These are phyloP conservation scores for Cercospora citrullina DNA, from an alignment of 2,329 filamentous ascomycete genomes.

Conservation along the genomic window DNA sequence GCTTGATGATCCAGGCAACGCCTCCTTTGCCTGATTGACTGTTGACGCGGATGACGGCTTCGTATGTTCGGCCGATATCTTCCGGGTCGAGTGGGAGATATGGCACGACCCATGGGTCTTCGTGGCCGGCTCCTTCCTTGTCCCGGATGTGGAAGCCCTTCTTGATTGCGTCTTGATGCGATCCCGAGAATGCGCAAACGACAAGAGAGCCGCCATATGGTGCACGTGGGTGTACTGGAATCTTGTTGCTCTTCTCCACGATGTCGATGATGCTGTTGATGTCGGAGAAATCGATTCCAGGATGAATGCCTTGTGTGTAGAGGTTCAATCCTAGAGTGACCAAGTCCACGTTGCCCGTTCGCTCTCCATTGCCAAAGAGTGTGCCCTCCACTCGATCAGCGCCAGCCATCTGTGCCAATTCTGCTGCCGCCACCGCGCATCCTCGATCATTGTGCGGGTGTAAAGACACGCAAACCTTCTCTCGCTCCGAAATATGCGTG, in stretches of 20 bases:
- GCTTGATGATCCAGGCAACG: constrained; percentile 89
- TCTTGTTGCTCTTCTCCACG: constrained; percentile 92
- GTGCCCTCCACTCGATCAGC: constrained; percentile 93
- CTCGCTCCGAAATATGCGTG: constrained; percentile 75
- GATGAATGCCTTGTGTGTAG: constrained; percentile 87
- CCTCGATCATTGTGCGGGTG: constrained; percentile 96
- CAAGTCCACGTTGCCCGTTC: constrained; percentile 92
- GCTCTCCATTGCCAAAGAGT: constrained; percentile 90
- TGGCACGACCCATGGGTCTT: constrained; percentile 78
- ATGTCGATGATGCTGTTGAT: constrained; percentile 81
- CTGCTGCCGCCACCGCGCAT: constrained; percentile 83
- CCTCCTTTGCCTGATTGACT: constrained; percentile 94
- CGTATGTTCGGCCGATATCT: constrained; percentile 95
- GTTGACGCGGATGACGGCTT: constrained; percentile 97
- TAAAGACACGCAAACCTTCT: constrained; percentile 84
- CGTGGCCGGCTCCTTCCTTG: constrained; percentile 56
- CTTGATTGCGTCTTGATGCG: constrained; percentile 94
- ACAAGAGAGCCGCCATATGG: constrained; percentile 90
- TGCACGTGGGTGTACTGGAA: constrained; percentile 83
- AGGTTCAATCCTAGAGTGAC: constrained; percentile 91
- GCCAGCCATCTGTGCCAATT: constrained; percentile 93
- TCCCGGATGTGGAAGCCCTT: constrained; percentile 77
- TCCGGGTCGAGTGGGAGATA: constrained; percentile 91
- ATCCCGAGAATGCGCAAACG: constrained; percentile 88
- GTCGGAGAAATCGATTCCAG: constrained; percentile 87